These are phyloP conservation scores for Ceriops decandra DNA, from an alignment of 345 rosid species.

Conservation along the genomic window DNA sequence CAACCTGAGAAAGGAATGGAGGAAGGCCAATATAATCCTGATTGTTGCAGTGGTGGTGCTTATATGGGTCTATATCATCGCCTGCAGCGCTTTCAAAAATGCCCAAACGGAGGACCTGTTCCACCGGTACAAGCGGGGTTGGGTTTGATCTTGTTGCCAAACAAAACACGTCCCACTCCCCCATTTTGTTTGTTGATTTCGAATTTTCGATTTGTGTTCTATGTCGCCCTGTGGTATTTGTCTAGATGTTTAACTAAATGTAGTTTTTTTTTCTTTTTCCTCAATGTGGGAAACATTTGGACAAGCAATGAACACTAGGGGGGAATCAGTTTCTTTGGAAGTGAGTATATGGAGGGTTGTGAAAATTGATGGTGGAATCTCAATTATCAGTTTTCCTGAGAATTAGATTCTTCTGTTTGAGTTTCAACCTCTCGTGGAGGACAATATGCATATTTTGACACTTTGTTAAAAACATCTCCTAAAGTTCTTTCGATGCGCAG, in stretches of 20 bases:
- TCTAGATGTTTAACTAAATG: constrained; percentile 16
- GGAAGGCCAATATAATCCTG: constrained; percentile 70
- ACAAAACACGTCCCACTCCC: constrained; percentile 8
- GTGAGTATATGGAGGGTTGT: neutral
- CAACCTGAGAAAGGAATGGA: constrained; percentile 80
- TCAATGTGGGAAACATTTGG: constrained; percentile 13
- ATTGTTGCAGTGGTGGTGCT: constrained; percentile 69
- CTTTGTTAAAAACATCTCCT: too few relatives aligned
- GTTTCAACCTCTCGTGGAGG: too few relatives aligned
- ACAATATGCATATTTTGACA: too few relatives aligned
- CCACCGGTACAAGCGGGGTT: constrained; percentile 61
- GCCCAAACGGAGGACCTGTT: constrained; percentile 84
- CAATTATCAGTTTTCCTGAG: constrained; percentile 18
- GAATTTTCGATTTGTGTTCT: neutral
- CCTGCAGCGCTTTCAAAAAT: constrained; percentile 81
- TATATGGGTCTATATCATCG: constrained; percentile 75
- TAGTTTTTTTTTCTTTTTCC: too few relatives aligned
- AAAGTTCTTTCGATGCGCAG: too few relatives aligned
- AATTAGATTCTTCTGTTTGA: constrained; percentile 15
- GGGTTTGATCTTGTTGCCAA: constrained; percentile 35
- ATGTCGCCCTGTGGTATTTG: neutral
- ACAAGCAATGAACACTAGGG: neutral
- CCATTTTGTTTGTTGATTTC: neutral
- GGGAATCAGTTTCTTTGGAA: neutral
- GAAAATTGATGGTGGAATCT: constrained; percentile 22